Evolutionary conservation across 331 rosid genomes (phyloP), one percentile per base, ranked within the genome.

Genomic region (Stylosanthes scabra): DNA sequence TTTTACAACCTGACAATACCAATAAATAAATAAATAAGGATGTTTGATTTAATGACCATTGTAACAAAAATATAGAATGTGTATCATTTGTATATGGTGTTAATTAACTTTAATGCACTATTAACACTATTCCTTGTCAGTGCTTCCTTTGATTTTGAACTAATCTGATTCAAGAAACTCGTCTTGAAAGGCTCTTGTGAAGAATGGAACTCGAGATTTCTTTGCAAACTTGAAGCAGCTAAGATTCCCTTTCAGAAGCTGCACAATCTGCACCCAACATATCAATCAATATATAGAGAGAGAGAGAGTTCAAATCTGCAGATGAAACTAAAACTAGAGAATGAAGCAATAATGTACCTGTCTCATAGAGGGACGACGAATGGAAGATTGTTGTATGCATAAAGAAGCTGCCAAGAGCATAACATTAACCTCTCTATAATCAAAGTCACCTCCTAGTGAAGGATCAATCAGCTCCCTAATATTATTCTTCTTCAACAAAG

Each of bases 321-420:
- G 9, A 28, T 63, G 14, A 71, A 59, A 57, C 4, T 59, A 65
- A 59, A 61, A 29, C 12, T 15, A 71, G 62, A 79, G 2, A 74
- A 31, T 31, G 37, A 31, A 31, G 5, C 37, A 31, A 65, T n/a
- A n/a, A n/a, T 82, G 12, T 85, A 83, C 97, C 96, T 92, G 88
- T 58, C 79, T 83, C 86, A 90, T 90, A 37, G 87, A 78, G 7
- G 98, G 98, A 29, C 98, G 87, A 56, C 91, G 91, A 75, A 87
- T 88, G 12, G 98, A 87, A 49, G 93, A 88, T 14, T 66, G 87
- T 57, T 90, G 96, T 57, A 88, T 92, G 94, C 98, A 88, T 47
- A 86, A 75, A 56, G 98, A 86, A 74, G 98, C 96, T 11, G 81
- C 82, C 81, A 88, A 74, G 61, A 90, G 79, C 72, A 88, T 77